Evolutionary conservation across 2,329 filamentous ascomycete genomes (phyloP).

Genomic region (Dothideomycetes sp.): DNA sequence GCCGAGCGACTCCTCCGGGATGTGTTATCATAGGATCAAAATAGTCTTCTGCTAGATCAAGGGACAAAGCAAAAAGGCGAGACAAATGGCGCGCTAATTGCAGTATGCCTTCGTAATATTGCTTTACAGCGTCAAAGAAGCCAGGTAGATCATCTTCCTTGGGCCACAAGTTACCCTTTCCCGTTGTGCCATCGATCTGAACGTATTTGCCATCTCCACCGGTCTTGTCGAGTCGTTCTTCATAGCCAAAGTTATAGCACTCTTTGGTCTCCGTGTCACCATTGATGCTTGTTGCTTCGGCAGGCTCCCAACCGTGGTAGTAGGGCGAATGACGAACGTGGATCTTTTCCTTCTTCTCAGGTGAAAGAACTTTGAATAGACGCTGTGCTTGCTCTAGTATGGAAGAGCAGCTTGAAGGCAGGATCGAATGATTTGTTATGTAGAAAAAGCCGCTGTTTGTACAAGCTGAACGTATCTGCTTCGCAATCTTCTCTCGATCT

Average conservation of each 20-base stretch:
- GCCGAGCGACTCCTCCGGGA: constrained; percentile 23
- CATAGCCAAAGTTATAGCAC: constrained; percentile 24
- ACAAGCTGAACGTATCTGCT: too few relatives aligned
- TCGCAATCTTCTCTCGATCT: too few relatives aligned
- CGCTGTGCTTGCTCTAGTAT: constrained; percentile 24
- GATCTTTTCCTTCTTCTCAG: constrained; percentile 33
- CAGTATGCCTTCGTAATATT: constrained; percentile 25
- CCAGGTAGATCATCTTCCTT: constrained; percentile 17
- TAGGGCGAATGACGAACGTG: constrained; percentile 28
- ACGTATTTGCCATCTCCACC: constrained; percentile 30
- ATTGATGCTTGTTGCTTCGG: constrained; percentile 30
- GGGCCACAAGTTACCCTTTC: constrained; percentile 16
- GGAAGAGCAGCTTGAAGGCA: too few relatives aligned
- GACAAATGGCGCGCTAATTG: constrained; percentile 26
- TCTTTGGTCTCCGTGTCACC: constrained; percentile 22
- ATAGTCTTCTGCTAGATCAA: constrained; percentile 28
- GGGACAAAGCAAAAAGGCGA: constrained; percentile 29
- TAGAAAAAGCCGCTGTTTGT: too few relatives aligned
- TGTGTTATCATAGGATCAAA: constrained; percentile 25
- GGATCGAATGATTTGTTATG: too few relatives aligned
- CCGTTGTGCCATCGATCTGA: constrained; percentile 26
- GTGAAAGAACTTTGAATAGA: constrained; percentile 30
- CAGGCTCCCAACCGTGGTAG: constrained; percentile 30
- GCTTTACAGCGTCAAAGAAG: constrained; percentile 22
- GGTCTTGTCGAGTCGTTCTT: constrained; percentile 24